Evolutionary conservation across 768 basidiomycete genomes (phyloP).

Genomic region (Podaxis sp.): DNA sequence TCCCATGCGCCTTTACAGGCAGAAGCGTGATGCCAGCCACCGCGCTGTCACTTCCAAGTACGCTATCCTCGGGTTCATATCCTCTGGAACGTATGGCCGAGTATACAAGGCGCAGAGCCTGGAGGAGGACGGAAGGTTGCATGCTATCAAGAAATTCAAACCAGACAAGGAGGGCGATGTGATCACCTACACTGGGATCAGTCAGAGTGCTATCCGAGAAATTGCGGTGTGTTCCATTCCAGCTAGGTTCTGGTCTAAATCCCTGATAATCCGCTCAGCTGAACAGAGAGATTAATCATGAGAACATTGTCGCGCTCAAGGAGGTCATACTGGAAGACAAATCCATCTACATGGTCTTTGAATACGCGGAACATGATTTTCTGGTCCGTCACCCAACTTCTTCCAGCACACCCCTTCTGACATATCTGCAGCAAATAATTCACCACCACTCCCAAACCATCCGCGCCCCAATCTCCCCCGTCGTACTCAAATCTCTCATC

Average conservation of each 20-base stretch:
- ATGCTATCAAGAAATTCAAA: constrained; percentile 99
- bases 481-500: constrained; percentile 88
- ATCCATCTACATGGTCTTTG: constrained; percentile 99
- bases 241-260: neutral
- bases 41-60: constrained; percentile 77
- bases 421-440: constrained; percentile 79
- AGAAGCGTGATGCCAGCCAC: constrained; percentile 67
- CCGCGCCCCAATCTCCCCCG: constrained; percentile 65
- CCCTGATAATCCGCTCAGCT: constrained; percentile 42
- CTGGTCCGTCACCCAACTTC: constrained; percentile 50
- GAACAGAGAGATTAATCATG: constrained; percentile 86
- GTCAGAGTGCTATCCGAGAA: constrained; percentile 95
- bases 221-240: constrained; percentile 67
- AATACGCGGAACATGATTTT: constrained; percentile 98
- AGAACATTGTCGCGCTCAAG: constrained; percentile 85
- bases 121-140: constrained; percentile 63
- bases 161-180: constrained; percentile 99
- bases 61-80: constrained; percentile 93
- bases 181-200: constrained; percentile 93
- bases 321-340: constrained; percentile 98
- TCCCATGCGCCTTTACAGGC: constrained; percentile 83
- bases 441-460: constrained; percentile 95
- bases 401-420: neutral
- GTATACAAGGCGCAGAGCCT: constrained; percentile 93
- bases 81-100: constrained; percentile 96